Conservation (phyloP, 805 yeast genomes). For the Lachancea lanzarotensis region DNA sequence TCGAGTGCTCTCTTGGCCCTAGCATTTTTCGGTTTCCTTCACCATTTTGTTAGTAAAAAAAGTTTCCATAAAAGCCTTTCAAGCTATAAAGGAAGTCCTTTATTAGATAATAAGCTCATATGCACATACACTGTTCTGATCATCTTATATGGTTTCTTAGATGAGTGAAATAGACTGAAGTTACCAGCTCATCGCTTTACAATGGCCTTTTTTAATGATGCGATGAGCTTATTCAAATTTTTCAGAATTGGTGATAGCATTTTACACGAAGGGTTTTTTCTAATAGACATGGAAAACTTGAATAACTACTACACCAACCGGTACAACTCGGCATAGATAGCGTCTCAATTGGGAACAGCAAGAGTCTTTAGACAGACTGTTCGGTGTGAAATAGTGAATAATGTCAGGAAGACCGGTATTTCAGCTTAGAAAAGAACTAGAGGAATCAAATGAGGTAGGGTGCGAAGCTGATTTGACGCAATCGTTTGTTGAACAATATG, state of each 20-base stretch:
- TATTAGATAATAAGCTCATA: no score
- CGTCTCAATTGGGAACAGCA: not conserved
- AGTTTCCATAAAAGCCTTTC: not conserved
- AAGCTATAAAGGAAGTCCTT: no score
- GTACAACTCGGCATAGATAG: not conserved
- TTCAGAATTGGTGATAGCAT: conserved; percentile 31
- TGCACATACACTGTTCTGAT: conserved; percentile 33
- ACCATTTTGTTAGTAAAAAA: conserved; percentile 1
- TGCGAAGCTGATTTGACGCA: conserved; percentile 16
- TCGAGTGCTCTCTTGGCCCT: conserved; percentile 93
- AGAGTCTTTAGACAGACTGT: not conserved
- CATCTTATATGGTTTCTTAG: conserved; percentile 17
- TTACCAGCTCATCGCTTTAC: not conserved
- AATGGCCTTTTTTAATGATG: not conserved
- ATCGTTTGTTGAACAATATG: conserved; percentile 8
- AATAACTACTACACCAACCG: not conserved
- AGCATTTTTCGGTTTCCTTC: conserved; percentile 77
- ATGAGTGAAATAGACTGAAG: not conserved
- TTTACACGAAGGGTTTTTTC: not conserved
- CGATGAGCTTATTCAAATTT: conserved; percentile 41
- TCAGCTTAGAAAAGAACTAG: conserved; percentile 29
- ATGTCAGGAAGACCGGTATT: conserved; percentile 20
- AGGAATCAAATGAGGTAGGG: conserved; percentile 32
- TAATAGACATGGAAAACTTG: not conserved
- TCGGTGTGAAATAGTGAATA: not conserved